These are phyloP conservation scores for Fonsecaea monophora DNA, from an alignment of 2,329 filamentous ascomycete species.

Conservation along the genomic window DNA sequence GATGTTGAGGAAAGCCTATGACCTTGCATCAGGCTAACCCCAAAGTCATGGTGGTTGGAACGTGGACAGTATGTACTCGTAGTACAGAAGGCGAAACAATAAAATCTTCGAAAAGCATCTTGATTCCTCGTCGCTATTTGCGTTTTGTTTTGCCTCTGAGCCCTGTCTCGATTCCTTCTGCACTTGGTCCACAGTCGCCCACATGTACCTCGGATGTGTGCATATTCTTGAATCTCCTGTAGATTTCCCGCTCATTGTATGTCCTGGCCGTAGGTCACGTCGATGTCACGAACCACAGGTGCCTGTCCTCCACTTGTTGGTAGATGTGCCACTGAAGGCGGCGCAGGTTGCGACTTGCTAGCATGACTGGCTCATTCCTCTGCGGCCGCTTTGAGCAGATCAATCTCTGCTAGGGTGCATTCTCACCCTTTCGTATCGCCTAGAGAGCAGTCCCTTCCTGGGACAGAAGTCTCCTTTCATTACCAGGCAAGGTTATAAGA, in stretches of 20 bases:
- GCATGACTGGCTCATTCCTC: not conserved
- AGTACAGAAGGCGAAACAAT: conserved; percentile 36
- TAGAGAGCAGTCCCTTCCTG: not conserved
- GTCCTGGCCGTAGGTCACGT: not conserved
- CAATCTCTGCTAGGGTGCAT: not conserved
- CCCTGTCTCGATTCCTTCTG: not conserved
- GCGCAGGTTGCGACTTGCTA: not conserved
- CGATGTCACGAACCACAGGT: not conserved
- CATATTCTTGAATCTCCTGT: not conserved
- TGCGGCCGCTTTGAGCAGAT: not conserved
- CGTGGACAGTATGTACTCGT: conserved; percentile 37
- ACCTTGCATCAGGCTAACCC: conserved; percentile 37
- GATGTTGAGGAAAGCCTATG: conserved; percentile 41
- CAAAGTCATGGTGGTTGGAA: conserved; percentile 26
- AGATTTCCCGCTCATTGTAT: not conserved
- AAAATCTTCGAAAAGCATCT: conserved; percentile 36
- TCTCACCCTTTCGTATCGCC: not conserved
- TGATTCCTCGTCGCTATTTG: conserved; percentile 3
- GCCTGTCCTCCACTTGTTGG: not conserved
- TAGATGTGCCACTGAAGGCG: not conserved
- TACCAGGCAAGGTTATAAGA: not conserved
- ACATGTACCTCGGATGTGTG: not conserved
- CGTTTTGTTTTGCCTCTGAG: not conserved
- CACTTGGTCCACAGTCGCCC: not conserved
- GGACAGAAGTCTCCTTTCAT: not conserved